A percentile compares a stretch with the other conserved stretches of the same genome.
These are phyloP conservation scores for Metschnikowia colocasiae DNA, from an alignment of 805 yeast species.

Conservation along the genomic window DNA sequence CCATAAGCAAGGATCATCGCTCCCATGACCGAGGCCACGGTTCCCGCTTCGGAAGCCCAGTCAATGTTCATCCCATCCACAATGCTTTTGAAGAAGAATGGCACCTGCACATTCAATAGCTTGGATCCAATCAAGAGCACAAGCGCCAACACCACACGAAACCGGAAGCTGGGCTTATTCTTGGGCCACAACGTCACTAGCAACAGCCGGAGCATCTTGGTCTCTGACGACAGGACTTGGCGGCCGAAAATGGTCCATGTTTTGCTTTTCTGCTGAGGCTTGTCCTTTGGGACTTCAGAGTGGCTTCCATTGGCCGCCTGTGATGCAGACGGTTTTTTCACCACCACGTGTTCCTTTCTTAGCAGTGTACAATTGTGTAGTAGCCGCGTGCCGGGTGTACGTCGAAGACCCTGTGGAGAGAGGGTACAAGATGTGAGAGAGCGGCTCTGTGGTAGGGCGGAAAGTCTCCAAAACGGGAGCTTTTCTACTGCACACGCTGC, in stretches of 20 bases:
- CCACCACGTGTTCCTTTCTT: not conserved
- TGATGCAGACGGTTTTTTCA: not conserved
- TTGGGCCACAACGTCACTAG: slow-evolving; percentile 80
- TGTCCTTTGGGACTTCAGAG: not conserved
- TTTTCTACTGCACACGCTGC: not conserved
- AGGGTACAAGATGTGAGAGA: not conserved
- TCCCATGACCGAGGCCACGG: slow-evolving; percentile 62
- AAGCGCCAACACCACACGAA: slow-evolving; percentile 75
- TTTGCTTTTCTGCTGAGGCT: not conserved
- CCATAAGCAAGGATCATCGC: slow-evolving; percentile 82
- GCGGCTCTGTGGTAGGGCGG: not conserved
- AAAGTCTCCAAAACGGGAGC: not conserved
- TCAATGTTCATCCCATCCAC: slow-evolving; percentile 92
- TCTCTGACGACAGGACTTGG: slow-evolving; percentile 36
- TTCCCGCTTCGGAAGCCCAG: slow-evolving; percentile 63
- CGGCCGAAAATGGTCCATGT: slow-evolving; percentile 15
- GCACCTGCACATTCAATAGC: slow-evolving; percentile 89
- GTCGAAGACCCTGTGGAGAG: not conserved
- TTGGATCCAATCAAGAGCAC: slow-evolving; percentile 74
- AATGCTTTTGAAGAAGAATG: slow-evolving; percentile 82
- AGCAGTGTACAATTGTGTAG: not conserved
- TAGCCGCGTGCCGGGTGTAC: not conserved
- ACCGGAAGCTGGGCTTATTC: slow-evolving; percentile 58
- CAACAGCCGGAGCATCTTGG: slow-evolving; percentile 59
- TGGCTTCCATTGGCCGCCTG: not conserved